These are phyloP conservation scores for Cyclotella sp. DNA, from an alignment of 108 stramenopile genomes.

Conservation along the genomic window DNA sequence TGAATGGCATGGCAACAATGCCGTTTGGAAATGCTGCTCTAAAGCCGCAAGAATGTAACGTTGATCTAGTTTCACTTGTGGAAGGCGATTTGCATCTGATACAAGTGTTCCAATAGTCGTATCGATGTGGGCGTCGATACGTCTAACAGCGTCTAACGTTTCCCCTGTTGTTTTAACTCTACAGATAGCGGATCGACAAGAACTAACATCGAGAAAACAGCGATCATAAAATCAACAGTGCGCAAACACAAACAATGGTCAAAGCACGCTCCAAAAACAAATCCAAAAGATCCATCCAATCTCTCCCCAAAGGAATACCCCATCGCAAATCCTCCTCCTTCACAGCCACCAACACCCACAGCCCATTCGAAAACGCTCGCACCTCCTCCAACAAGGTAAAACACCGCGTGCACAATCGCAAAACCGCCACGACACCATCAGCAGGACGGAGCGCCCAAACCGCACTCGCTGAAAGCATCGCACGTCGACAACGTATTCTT, in stretches of 20 bases:
- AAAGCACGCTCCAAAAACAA: conserved; percentile 69
- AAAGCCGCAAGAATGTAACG: too few species aligned
- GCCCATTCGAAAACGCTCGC: conserved; percentile 81
- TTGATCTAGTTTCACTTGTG: too few species aligned
- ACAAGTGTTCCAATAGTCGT: too few species aligned
- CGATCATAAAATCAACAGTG: too few species aligned
- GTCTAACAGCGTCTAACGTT: too few species aligned
- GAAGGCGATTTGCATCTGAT: too few species aligned
- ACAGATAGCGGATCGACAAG: too few species aligned
- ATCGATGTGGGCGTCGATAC: too few species aligned
- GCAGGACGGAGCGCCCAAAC: neutral
- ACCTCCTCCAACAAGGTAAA: conserved; percentile 65
- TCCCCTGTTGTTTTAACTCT: too few species aligned
- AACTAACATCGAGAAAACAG: too few species aligned
- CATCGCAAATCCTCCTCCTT: conserved; percentile 24
- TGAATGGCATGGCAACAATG: too few species aligned
- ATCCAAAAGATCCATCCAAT: conserved; percentile 65
- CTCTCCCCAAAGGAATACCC: conserved; percentile 78
- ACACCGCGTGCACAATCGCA: conserved; percentile 76
- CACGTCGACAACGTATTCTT: conserved; percentile 20
- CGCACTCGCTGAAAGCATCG: conserved; percentile 27
- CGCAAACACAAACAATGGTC: conserved; percentile 37
- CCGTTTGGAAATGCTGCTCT: too few species aligned
- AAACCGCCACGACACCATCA: neutral
- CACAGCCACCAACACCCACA: conserved; percentile 20